Conservation (phyloP, 169 alveolate species). For the Plasmodium fragile region DNA sequence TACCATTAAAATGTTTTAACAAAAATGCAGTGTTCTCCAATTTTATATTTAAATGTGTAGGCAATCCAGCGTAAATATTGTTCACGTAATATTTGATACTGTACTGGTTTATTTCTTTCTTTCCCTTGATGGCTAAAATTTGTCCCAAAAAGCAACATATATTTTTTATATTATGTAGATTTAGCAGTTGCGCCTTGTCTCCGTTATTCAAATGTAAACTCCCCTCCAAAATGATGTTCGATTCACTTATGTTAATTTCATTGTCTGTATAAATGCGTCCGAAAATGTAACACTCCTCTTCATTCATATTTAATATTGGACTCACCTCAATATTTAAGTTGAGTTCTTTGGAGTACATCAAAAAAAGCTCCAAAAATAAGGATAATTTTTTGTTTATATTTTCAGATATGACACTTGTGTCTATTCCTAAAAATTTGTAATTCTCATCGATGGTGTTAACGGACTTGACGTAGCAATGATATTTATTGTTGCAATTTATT, state of each 20-base stretch:
- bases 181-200: slow-evolving; percentile 73
- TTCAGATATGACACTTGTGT: slow-evolving; percentile 54
- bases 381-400: slow-evolving; percentile 61
- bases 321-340: slow-evolving; percentile 66
- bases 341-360: slow-evolving; percentile 41
- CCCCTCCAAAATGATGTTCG: slow-evolving; percentile 73
- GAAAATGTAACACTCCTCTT: slow-evolving; percentile 63
- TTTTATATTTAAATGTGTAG: slow-evolving; percentile 62
- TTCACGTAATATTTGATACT: slow-evolving; percentile 72
- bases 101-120: slow-evolving; percentile 72
- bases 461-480: slow-evolving; percentile 33
- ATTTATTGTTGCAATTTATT: slow-evolving; percentile 57
- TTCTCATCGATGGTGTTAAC: slow-evolving; percentile 51
- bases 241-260: slow-evolving; percentile 72
- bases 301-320: slow-evolving; percentile 71
- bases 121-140: slow-evolving; percentile 75
- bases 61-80: slow-evolving; percentile 70
- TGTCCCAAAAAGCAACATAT: slow-evolving; percentile 73
- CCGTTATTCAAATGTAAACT: slow-evolving; percentile 52
- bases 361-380: slow-evolving; percentile 56
- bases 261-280: slow-evolving; percentile 73
- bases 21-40: slow-evolving; percentile 29
- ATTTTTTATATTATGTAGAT: slow-evolving; percentile 51
- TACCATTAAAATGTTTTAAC: slow-evolving; percentile 66
- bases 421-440: slow-evolving; percentile 71